Evolutionary conservation across 441 rosid genomes (phyloP).

Genomic region (Syzygium syzygioides): DNA sequence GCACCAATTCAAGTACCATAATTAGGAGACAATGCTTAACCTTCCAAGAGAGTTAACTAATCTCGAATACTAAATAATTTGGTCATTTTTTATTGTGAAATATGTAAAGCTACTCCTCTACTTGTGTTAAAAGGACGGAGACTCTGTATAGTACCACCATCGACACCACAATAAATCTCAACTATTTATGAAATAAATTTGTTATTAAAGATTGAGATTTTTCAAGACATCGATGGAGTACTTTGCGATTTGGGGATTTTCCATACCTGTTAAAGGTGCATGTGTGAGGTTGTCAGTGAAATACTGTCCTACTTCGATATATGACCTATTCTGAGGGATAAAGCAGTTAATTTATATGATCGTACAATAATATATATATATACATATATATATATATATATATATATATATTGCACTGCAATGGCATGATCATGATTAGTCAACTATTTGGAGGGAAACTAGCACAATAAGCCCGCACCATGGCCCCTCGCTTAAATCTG

Average conservation of each 20-base stretch:
- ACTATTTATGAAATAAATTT: neutral
- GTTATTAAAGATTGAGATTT: neutral
- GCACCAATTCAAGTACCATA: neutral
- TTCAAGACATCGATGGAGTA: neutral
- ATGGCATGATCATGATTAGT: neutral
- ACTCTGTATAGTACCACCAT: neutral
- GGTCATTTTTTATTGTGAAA: neutral
- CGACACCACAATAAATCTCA: neutral
- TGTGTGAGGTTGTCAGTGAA: neutral
- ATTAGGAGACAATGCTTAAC: neutral
- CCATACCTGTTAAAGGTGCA: neutral
- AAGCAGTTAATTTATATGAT: neutral
- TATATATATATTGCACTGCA: neutral
- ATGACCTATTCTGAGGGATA: neutral
- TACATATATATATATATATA: neutral
- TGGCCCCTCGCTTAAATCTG: neutral
- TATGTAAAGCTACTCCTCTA: neutral
- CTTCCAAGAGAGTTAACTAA: neutral
- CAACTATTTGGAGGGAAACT: neutral
- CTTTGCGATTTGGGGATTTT: neutral
- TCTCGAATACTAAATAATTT: neutral
- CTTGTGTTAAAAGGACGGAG: neutral
- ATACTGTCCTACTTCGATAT: neutral
- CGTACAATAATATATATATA: neutral
- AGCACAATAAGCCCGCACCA: neutral